These are phyloP conservation scores for Pseudoneurospora amorphoporcata DNA, from an alignment of 495 filamentous ascomycete species.

Conservation along the genomic window DNA sequence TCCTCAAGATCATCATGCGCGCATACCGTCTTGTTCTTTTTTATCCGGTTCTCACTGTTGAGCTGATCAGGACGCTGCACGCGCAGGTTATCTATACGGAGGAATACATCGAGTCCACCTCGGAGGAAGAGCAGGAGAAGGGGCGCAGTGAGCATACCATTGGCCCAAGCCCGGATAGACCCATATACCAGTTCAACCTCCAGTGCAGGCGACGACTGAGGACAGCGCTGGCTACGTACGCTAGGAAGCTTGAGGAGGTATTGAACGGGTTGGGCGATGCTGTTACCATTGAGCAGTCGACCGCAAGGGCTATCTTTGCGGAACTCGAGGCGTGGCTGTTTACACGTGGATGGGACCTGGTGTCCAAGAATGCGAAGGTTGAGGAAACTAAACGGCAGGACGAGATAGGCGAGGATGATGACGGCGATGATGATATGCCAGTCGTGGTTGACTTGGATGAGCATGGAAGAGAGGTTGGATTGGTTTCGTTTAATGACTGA, in stretches of 20 bases:
- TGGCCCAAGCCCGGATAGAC: conserved; percentile 12
- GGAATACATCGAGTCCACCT: conserved; percentile 42
- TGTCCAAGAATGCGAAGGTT: background rate
- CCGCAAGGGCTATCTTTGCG: conserved; percentile 27
- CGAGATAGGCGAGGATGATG: conserved; percentile 70
- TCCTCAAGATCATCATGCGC: conserved; percentile 57
- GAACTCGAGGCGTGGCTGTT: conserved; percentile 36
- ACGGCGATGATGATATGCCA: conserved; percentile 83
- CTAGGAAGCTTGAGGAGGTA: conserved; percentile 28
- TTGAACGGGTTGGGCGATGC: conserved; percentile 19
- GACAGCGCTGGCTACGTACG: conserved; percentile 31
- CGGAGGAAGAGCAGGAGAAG: conserved; percentile 18
- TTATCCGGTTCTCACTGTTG: conserved; percentile 46
- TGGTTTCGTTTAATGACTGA: conserved; percentile 33
- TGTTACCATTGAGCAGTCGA: conserved; percentile 22
- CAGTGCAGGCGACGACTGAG: conserved; percentile 23
- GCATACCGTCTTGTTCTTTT: conserved; percentile 48
- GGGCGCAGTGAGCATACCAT: background rate
- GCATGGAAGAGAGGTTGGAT: conserved; percentile 36
- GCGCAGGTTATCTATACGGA: conserved; percentile 63
- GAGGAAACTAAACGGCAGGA: conserved; percentile 18
- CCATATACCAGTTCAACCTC: conserved; percentile 41
- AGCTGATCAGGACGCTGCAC: conserved; percentile 51
- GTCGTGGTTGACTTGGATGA: conserved; percentile 62
- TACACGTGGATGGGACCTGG: conserved; percentile 37